phyloP scores from a whole-genome alignment of 2,329 filamentous ascomycete species.

The Ceratocystis papillata region DNA sequence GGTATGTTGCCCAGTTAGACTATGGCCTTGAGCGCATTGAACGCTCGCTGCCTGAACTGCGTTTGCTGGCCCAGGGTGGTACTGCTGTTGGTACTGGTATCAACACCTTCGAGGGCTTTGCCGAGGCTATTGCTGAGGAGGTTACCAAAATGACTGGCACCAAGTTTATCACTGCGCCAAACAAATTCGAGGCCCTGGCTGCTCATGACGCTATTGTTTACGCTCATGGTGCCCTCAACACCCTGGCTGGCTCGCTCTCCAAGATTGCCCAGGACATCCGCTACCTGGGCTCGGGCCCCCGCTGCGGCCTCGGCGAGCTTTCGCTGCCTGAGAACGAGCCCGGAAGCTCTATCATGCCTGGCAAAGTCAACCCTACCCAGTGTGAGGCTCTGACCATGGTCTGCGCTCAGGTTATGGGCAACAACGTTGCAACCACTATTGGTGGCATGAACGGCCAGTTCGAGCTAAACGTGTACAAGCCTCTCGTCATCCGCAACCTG shows the following conservation, averaged over 20 bases:
- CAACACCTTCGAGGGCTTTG: constrained; percentile 95
- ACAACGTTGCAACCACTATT: constrained; percentile 85
- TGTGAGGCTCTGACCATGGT: constrained; percentile 97
- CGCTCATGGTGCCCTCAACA: constrained; percentile 87
- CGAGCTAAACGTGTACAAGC: constrained; percentile 98
- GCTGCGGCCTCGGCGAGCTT: constrained; percentile 90
- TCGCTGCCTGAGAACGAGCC: constrained; percentile 95
- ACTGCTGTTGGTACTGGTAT: constrained; percentile 95
- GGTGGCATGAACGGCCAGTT: constrained; percentile 97
- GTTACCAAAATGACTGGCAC: constrained; percentile 87
- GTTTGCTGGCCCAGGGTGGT: constrained; percentile 83
- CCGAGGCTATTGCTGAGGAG: constrained; percentile 81
- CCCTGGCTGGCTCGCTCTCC: constrained; percentile 78
- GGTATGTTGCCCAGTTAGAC: constrained; percentile 90
- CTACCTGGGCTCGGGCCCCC: constrained; percentile 89
- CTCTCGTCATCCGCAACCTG: constrained; percentile 86
- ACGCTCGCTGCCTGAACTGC: constrained; percentile 69
- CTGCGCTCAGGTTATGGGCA: constrained; percentile 95
- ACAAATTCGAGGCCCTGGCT: constrained; percentile 97
- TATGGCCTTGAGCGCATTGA: constrained; percentile 81
- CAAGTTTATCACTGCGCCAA: constrained; percentile 89
- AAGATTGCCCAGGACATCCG: constrained; percentile 98
- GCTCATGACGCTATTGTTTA: constrained; percentile 94
- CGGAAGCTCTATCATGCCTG: constrained; percentile 96
- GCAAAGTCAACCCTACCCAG: constrained; percentile 98